Conservation (phyloP, 208 protist genomes). For the Wallacemonas rigidus region DNA sequence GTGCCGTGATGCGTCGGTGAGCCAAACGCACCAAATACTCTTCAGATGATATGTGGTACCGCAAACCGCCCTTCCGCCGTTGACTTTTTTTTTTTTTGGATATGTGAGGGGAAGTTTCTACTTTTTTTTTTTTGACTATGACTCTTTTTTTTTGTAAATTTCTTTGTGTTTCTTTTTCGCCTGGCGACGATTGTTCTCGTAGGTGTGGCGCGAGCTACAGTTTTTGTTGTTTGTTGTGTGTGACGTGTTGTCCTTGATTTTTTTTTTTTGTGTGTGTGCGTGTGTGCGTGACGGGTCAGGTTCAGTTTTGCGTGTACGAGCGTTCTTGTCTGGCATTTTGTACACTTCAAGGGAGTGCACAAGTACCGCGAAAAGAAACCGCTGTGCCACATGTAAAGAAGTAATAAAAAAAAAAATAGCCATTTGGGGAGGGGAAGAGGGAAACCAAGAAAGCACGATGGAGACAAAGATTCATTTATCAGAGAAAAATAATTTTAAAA, state of each 20-base stretch:
- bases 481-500: not conserved
- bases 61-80: not conserved
- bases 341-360: constrained; percentile 1
- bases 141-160: constrained; percentile 17
- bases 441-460: constrained; percentile 1
- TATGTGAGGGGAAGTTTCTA: not conserved
- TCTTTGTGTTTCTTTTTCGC: constrained; percentile 18
- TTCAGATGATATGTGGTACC: constrained; percentile 8
- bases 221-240: constrained; percentile 15
- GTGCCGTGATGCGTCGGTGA: too few species aligned
- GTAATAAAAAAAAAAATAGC: not conserved
- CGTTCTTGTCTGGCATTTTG: not conserved
- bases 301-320: not conserved
- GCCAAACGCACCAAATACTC: not conserved
- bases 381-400: not conserved
- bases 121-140: constrained; percentile 12
- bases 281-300: constrained; percentile 17
- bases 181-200: not conserved
- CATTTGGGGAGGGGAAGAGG: constrained; percentile 8
- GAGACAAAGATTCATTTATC: too few species aligned
- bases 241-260: constrained; percentile 17
- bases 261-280: constrained; percentile 30
- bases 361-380: not conserved
- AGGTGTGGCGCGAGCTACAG: too few species aligned
- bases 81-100: constrained; percentile 33